Evolutionary conservation across 345 rosid genomes (phyloP), one percentile per base, ranked within the genome.

Genomic region (Pugionium dolabratum): DNA sequence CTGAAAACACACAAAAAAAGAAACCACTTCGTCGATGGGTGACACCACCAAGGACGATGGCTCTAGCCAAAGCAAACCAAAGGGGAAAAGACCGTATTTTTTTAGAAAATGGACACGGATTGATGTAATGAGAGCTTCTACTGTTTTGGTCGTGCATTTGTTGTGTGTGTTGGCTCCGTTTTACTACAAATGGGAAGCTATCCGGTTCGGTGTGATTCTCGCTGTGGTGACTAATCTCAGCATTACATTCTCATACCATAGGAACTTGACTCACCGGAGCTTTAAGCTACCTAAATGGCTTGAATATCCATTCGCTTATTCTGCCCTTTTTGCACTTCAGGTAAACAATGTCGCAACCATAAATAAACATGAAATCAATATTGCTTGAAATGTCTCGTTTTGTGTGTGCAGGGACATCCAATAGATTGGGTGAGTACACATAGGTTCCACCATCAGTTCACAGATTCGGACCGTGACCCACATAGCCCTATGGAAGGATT

Each of bases 221-320:
- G 34, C 65, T 2, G 1, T 28, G 2, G 68, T 70, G 50, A 46
- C 72, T 35, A 52, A 5, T 29, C 72, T 75, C 44, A 39, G 72
- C 66, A 65, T 75, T 28, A 75, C 79, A 32, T 70, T 70, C 60
- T 75, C 75, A 1, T 75, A 75, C 59, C 79, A 75, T 40, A 75
- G 79, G 44, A 75, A 69, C 70, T 64, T 75, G 66, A 51, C 75
- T 43, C 79, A 70, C 51, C 45, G 61, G 25, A 75, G 79, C 66
- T 70, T 70, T 45, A 64, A 70, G 64, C 64, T 70, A 9, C 79
- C 79, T n/a, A 75, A 75, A 70, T 75, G 76, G 79, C 72, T 75
- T 29, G 79, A 75, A 35, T 75, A 75, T 59, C 44, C 63, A 2
- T 75, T 75, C 30, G 79, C 79, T 46, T 75, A 75, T 29, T 64